Percentiles rank a stretch among this genome's conserved stretches.
Evolutionary conservation across 306 rosid genomes (phyloP).

Genomic region (Coriaria nepalensis): DNA sequence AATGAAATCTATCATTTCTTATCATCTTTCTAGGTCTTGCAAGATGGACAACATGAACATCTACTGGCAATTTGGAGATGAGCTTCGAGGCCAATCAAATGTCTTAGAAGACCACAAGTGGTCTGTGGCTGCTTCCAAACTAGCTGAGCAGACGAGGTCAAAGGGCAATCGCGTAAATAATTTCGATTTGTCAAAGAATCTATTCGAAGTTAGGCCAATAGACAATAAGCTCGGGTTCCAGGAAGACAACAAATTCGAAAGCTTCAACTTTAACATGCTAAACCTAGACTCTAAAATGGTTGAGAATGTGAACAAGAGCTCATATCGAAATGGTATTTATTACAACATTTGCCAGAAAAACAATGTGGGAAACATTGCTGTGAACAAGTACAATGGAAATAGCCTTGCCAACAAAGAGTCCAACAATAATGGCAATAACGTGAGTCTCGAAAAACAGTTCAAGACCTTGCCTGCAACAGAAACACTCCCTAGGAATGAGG

Average conservation of each 20-base stretch:
- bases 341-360: conserved; percentile 66
- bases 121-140: conserved; percentile 79
- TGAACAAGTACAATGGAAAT: conserved; percentile 52
- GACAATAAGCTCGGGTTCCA: conserved; percentile 64
- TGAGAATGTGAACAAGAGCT: conserved; percentile 49
- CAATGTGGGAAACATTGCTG: conserved; percentile 44
- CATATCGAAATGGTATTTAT: conserved; percentile 47
- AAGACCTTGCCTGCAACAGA: conserved; percentile 97
- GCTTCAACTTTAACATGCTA: conserved; percentile 63
- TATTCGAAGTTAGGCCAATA: conserved; percentile 51
- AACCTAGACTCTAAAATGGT: conserved; percentile 54
- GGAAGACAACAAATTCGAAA: conserved; percentile 86
- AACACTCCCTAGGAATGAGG: conserved; percentile 94
- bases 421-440: conserved; percentile 20
- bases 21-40: conserved; percentile 20
- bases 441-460: conserved; percentile 72
- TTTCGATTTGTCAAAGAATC: conserved; percentile 75
- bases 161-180: conserved; percentile 86
- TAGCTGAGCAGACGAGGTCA: conserved; percentile 86
- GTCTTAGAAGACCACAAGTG: conserved; percentile 89
- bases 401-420: conserved; percentile 47
- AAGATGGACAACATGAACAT: conserved; percentile 65
- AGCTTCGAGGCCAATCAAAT: conserved; percentile 93
- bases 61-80: conserved; percentile 95
- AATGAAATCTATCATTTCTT: conserved; percentile 1